These are phyloP conservation scores for Fusarium foetens DNA, from an alignment of 2,329 filamentous ascomycete genomes.

Conservation along the genomic window DNA sequence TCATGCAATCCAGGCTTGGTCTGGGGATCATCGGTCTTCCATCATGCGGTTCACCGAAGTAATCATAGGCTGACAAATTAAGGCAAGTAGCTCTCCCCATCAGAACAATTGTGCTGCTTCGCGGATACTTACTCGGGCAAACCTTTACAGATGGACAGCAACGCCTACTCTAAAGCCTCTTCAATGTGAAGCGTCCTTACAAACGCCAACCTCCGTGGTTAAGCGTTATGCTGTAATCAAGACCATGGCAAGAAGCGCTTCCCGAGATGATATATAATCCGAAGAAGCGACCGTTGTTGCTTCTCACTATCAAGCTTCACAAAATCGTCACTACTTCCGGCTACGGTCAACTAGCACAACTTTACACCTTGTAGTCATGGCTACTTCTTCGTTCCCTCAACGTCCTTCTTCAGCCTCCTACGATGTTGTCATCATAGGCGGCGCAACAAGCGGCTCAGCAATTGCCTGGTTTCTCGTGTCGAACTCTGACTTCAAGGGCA, in stretches of 20 bases:
- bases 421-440: slow-evolving; percentile 12
- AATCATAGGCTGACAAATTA: background rate
- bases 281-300: too few relatives aligned
- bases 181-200: too few relatives aligned
- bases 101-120: background rate
- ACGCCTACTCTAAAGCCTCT: background rate
- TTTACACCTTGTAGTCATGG: background rate
- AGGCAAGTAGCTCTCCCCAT: background rate
- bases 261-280: background rate
- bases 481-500: slow-evolving; percentile 16
- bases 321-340: fast-evolving
- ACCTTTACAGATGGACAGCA: too few relatives aligned
- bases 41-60: background rate
- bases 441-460: slow-evolving; percentile 22
- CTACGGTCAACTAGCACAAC: too few relatives aligned
- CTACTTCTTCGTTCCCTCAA: background rate
- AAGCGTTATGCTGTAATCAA: background rate
- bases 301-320: background rate
- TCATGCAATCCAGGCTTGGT: background rate
- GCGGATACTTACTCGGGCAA: background rate
- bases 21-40: background rate
- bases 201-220: background rate
- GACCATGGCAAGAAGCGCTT: too few relatives aligned
- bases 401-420: background rate
- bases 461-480: slow-evolving; percentile 21